A percentile compares a stretch with the other conserved stretches of the same genome.
Conservation (phyloP, 208 protist species). For the Leishmania arabica region DNA sequence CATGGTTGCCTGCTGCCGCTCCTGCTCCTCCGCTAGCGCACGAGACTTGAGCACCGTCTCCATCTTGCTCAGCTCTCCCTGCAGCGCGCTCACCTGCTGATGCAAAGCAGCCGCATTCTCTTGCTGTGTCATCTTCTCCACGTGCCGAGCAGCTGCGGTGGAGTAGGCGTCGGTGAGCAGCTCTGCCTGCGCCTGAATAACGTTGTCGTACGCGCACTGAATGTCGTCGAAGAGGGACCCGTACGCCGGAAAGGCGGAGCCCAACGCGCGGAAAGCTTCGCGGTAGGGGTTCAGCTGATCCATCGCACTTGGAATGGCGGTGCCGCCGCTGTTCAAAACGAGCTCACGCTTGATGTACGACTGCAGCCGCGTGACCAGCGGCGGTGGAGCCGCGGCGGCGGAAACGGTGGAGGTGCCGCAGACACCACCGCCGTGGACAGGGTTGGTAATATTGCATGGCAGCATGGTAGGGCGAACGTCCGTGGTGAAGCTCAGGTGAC, state of each 20-base stretch:
- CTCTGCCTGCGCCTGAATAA: conserved; percentile 76
- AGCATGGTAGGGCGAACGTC: conserved; percentile 20
- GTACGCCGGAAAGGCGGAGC: conserved; percentile 74
- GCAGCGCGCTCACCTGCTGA: conserved; percentile 37
- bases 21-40: conserved; percentile 21
- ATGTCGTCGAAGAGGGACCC: conserved; percentile 70
- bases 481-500: neutral
- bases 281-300: conserved; percentile 74
- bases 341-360: conserved; percentile 52
- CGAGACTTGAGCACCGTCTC: conserved; percentile 32
- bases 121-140: conserved; percentile 25
- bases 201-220: conserved; percentile 76
- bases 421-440: neutral
- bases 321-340: conserved; percentile 18
- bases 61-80: conserved; percentile 42
- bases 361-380: conserved; percentile 37
- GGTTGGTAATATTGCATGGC: conserved; percentile 20
- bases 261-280: conserved; percentile 71
- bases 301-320: conserved; percentile 25
- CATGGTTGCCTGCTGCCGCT: neutral
- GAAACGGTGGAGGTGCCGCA: neutral
- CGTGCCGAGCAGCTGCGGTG: conserved; percentile 15
- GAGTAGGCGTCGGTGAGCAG: conserved; percentile 56
- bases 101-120: conserved; percentile 38
- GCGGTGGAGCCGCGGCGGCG: conserved; percentile 13